These are phyloP conservation scores for Prunus mume DNA, from an alignment of 306 rosid genomes.

Conservation along the genomic window DNA sequence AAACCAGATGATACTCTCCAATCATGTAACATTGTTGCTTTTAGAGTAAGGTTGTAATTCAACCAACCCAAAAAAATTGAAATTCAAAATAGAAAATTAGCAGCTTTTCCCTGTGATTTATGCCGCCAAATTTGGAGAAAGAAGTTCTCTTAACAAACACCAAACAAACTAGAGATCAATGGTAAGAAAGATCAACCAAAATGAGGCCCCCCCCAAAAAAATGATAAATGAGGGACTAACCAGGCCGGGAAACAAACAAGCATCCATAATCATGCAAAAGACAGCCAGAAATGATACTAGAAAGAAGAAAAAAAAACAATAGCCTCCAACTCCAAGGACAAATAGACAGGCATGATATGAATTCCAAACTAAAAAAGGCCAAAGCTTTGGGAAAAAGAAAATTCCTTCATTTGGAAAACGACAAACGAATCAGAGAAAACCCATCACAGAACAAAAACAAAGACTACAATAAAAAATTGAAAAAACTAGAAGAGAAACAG, in stretches of 20 bases:
- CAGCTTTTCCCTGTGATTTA: not conserved
- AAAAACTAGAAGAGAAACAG: slow-evolving; percentile 1
- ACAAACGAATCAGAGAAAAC: not conserved
- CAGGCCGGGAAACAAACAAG: not conserved
- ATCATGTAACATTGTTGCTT: too few species aligned
- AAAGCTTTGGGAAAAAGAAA: not conserved
- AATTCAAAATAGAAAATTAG: not conserved
- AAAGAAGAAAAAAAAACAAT: not conserved
- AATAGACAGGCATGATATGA: not conserved
- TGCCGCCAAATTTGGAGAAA: not conserved
- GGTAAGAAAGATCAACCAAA: not conserved
- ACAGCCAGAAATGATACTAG: not conserved
- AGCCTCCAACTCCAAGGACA: not conserved
- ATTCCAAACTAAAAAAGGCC: not conserved
- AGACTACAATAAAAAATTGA: not conserved
- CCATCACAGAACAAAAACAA: not conserved
- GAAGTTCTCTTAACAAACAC: not conserved
- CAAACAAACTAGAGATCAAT: not conserved
- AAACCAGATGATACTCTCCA: too few species aligned
- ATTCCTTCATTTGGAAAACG: not conserved
- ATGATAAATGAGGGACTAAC: not conserved
- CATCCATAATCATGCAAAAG: not conserved
- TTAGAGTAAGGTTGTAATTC: too few species aligned
- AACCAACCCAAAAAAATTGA: not conserved
- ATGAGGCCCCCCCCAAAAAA: not conserved